Evolutionary conservation across 2,329 filamentous ascomycete genomes (phyloP), one percentile per base, ranked within the genome.

Genomic region (Didymella sp.): DNA sequence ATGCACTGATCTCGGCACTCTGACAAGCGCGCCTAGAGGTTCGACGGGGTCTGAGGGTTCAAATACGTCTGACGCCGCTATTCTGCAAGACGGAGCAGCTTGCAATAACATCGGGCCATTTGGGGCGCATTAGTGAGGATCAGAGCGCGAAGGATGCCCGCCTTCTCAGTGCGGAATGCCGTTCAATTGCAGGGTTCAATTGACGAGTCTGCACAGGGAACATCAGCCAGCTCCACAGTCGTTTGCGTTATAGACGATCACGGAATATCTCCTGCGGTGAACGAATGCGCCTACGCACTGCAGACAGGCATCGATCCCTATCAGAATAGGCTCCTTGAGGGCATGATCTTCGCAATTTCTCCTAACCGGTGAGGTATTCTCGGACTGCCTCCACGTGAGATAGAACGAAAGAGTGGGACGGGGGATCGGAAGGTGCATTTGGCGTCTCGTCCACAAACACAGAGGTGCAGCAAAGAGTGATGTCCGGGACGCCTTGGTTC

Each of bases 341-440:
- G 11, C 4, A 19, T 13, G 15, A 21, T 37, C 19, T 8, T 21
- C 15, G 13, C 19, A 15, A 3, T 31, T 30, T n/a, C 22, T 37
- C 21, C n/a, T 15, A 27, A 42, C 13, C 28, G 22, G 35, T 30
- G 11, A 56, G 27, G 41, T 17, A 27, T 24, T 12, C 11, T 41
- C n/a, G 27, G 19, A 24, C 28, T 38, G n/a, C 15, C 5, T 21
- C 37, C 48, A 57, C 54, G 31, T 51, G 48, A 50, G 9, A 2
- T 28, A 7, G 12, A 15, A 15, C 24, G 8, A 35, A 52, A 51
- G 37, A 52, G 19, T 40, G 43, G 48, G 25, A 44, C 44, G 43
- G 54, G 48, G 48, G 5, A 51, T 17, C 38, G 54, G 48, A 17
- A 51, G 28, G 25, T 51, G 48, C 15, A 31, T n/a, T 33, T 19